These are phyloP conservation scores for Naematelia aurantialba DNA, from an alignment of 768 basidiomycete genomes.

Conservation along the genomic window DNA sequence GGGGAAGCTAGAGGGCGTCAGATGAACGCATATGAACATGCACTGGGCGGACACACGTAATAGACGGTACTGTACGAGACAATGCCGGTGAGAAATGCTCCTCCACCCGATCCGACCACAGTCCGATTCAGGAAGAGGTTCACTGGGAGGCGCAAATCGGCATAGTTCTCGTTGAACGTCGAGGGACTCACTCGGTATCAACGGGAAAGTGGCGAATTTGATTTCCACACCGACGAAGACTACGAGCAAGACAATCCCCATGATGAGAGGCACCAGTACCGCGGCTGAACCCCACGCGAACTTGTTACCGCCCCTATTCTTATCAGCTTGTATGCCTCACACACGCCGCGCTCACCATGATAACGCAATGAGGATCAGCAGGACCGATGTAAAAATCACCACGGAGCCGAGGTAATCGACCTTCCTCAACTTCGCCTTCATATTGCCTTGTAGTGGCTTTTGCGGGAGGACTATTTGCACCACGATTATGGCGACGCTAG, in stretches of 20 bases:
- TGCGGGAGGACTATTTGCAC: constrained; percentile 65
- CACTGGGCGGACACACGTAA: constrained; percentile 47
- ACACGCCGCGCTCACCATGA: constrained; percentile 55
- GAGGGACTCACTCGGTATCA: constrained; percentile 57
- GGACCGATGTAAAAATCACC: constrained; percentile 61
- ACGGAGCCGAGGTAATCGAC: constrained; percentile 64
- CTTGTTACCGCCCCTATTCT: background rate
- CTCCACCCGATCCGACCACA: constrained; percentile 63
- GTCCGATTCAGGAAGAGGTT: constrained; percentile 65
- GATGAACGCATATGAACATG: too few species aligned
- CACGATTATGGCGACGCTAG: constrained; percentile 58
- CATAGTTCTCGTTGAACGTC: too few species aligned
- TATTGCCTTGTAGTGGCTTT: constrained; percentile 63
- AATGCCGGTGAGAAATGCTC: constrained; percentile 62
- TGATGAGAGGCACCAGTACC: background rate
- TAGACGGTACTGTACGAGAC: constrained; percentile 52
- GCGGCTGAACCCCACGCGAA: background rate
- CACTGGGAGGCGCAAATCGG: constrained; percentile 47
- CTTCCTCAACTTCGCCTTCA: constrained; percentile 61
- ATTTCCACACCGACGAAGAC: constrained; percentile 54
- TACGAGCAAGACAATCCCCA: background rate
- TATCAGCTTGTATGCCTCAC: background rate
- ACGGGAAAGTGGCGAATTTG: constrained; percentile 64
- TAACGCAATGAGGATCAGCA: constrained; percentile 64
- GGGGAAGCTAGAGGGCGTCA: constrained; percentile 53